These are phyloP conservation scores for Macaranga tanarius DNA, from an alignment of 441 rosid species.

Conservation along the genomic window DNA sequence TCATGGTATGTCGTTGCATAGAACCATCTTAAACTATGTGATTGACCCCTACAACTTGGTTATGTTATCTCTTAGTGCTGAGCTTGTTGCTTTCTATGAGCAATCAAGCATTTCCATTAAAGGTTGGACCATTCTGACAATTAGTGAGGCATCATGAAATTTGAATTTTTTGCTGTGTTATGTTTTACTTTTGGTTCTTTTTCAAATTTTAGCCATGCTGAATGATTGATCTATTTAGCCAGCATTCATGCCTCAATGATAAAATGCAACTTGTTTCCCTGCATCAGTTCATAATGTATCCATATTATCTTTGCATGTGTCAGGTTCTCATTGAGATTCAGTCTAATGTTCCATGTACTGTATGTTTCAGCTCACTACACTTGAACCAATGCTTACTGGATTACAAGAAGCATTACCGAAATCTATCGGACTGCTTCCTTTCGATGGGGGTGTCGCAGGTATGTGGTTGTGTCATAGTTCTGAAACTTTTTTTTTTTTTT, in stretches of 20 bases:
- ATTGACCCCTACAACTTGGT: background rate
- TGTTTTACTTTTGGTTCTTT: background rate
- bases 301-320: background rate
- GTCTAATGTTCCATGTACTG: conserved; percentile 21
- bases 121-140: background rate
- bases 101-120: background rate
- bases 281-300: background rate
- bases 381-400: conserved; percentile 91
- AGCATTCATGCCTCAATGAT: background rate
- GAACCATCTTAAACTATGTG: background rate
- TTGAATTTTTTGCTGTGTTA: background rate
- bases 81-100: background rate
- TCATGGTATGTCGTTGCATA: background rate
- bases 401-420: conserved; percentile 95
- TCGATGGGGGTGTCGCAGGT: conserved; percentile 98
- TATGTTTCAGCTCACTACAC: conserved; percentile 60
- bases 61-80: background rate
- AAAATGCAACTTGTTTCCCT: background rate
- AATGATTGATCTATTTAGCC: background rate
- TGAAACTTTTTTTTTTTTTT: background rate
- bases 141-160: background rate
- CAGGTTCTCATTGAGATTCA: conserved; percentile 17
- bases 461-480: conserved; percentile 1
- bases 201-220: background rate
- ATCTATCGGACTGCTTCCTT: conserved; percentile 95